Base-by-base conservation (phyloP, 1,284 basidiomycete species). In the Fomitopsis betulina region DNA sequence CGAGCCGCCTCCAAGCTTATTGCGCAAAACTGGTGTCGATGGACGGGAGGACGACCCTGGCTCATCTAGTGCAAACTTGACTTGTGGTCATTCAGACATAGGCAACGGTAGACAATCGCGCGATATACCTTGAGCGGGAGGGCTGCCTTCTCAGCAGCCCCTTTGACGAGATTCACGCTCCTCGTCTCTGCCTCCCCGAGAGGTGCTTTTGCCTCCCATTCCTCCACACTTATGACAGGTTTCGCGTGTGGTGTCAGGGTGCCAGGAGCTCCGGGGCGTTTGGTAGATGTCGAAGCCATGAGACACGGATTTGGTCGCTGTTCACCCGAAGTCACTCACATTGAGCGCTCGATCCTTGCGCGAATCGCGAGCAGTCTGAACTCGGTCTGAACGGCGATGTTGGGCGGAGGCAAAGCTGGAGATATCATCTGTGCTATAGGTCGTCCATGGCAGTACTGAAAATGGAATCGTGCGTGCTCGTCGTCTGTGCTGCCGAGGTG, bases 121-220 rank as follows among this genome's bases (percentile, higher is more conserved):
- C 23, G 12, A 63, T 79, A 67, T 64, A 93, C 93, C 79, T 91
- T 94, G 13, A 82, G 73, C 1, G 91, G 92, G 27, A 92, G 70
- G 0, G 84, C 80, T 4, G 80, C 73, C 51, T 78, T 76, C 67
- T 87, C 86, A 61, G 80, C 82, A 5, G 84, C 85, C 25, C 79
- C 73, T 68, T 89, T 90, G 58, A 95, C 69, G 7, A 74, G 69
- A 42, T 76, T 76, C 23, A 95, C 80, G 67, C 89, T 93, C 58
- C 80, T 81, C 17, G 83, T 75, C 68, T 91, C 87, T 12, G 82
- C 67, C 50, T 94, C 91, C 43, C 77, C 79, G 42, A 96, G 72
- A 0, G 91, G 91, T 1, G 93, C 84, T 65, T 83, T 88, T 0
- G 83, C 72, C 67, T 96, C 94, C 94, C 94, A 97, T 74, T 96